Conservation (phyloP, 2,329 filamentous ascomycete species). For the Fusarium avenaceum region DNA sequence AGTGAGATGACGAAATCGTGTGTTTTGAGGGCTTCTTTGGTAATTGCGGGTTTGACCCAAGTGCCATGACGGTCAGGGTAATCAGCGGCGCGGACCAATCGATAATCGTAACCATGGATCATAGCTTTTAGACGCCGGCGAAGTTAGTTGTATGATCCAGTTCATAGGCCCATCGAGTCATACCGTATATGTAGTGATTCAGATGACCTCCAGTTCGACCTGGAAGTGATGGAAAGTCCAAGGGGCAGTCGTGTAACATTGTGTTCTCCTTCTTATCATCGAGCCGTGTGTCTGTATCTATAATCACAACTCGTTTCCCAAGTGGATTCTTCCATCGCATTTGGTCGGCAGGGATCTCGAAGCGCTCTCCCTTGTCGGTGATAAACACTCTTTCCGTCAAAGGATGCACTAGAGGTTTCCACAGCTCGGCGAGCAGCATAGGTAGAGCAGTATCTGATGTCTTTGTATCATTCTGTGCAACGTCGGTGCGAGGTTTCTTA, state of each 20-base stretch:
- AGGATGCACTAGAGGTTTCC: constrained; percentile 23
- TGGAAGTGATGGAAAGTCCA: neutral
- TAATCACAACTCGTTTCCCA: neutral
- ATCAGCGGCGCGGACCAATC: constrained; percentile 59
- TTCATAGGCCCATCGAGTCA: neutral
- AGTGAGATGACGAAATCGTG: constrained; percentile 60
- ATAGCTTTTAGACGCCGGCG: constrained; percentile 30
- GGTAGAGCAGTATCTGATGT: neutral
- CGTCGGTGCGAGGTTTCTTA: neutral
- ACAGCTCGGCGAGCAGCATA: constrained; percentile 9
- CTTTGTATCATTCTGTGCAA: neutral
- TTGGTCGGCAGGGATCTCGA: constrained; percentile 5
- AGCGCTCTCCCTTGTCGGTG: constrained; percentile 22
- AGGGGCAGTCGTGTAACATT: constrained; percentile 12
- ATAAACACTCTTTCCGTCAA: constrained; percentile 13
- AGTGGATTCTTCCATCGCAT: constrained; percentile 22
- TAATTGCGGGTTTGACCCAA: constrained; percentile 60
- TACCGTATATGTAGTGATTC: constrained; percentile 46
- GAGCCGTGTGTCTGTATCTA: constrained; percentile 26
- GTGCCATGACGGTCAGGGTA: constrained; percentile 59
- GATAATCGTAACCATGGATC: constrained; percentile 65
- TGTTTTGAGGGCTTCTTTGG: constrained; percentile 55
- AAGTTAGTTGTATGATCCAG: neutral
- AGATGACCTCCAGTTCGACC: constrained; percentile 29
- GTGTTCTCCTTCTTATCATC: constrained; percentile 4